phyloP scores from a whole-genome alignment of 805 yeast species.

The Wickerhamiella lipophila region DNA sequence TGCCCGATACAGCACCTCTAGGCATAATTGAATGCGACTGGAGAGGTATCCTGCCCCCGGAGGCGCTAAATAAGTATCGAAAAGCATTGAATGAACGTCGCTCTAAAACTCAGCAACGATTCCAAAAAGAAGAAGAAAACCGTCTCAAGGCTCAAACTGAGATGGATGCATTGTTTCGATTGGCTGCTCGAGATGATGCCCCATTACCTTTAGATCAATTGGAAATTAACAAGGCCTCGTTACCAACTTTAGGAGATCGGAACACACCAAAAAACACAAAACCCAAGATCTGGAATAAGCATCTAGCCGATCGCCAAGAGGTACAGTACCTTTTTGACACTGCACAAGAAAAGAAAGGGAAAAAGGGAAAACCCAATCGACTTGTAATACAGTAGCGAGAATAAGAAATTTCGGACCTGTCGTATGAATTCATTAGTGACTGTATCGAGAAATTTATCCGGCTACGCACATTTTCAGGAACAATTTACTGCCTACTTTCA shows the following conservation, averaged over 20 bases:
- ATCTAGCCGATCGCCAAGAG: conserved; percentile 12
- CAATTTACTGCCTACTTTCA: too few species aligned
- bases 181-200: conserved; percentile 22
- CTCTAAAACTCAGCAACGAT: conserved; percentile 18
- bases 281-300: conserved; percentile 19
- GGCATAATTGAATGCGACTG: conserved; percentile 82
- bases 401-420: too few species aligned
- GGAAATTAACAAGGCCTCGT: conserved; percentile 15
- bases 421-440: too few species aligned
- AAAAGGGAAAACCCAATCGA: background rate
- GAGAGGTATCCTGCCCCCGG: conserved; percentile 33
- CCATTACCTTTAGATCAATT: conserved; percentile 12
- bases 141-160: conserved; percentile 26
- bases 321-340: conserved; percentile 17
- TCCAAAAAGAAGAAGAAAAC: conserved; percentile 23
- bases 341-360: conserved; percentile 3
- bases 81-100: conserved; percentile 23
- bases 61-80: conserved; percentile 21
- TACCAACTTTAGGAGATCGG: conserved; percentile 18
- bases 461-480: too few species aligned
- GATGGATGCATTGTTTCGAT: conserved; percentile 29
- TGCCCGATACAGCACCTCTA: conserved; percentile 74
- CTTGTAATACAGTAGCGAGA: conserved; percentile 1
- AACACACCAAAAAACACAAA: conserved; percentile 12
- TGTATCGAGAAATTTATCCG: too few species aligned